A percentile compares a stretch with the other conserved stretches of the same genome.
phyloP scores from a whole-genome alignment of 345 rosid genomes.

The Syzygium grande region DNA sequence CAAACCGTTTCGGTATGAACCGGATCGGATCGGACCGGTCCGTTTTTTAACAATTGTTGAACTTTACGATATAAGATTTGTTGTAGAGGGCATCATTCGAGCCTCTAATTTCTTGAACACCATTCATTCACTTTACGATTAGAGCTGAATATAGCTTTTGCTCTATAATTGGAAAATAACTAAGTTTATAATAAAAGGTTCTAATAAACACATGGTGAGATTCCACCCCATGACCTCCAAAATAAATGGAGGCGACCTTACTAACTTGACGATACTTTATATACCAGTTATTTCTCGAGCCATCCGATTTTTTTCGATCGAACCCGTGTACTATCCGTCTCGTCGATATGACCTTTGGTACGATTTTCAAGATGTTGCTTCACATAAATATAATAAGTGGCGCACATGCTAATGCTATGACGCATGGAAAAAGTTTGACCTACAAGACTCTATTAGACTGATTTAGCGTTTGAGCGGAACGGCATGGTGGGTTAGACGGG shows the following conservation, averaged over 20 bases:
- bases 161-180: not conserved
- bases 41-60: not conserved
- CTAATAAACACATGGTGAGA: not conserved
- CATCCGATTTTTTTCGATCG: not conserved
- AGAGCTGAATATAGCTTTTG: not conserved
- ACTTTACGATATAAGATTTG: not conserved
- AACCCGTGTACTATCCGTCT: no score
- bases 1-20: not conserved
- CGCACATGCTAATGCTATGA: not conserved
- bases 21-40: accelerated
- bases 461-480: not conserved
- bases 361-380: not conserved
- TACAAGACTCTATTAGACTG: not conserved
- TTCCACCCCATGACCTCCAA: not conserved
- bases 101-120: not conserved
- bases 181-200: no score
- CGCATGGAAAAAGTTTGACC: not conserved
- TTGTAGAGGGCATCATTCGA: not conserved
- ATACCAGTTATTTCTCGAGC: not conserved
- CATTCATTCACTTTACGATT: not conserved
- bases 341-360: not conserved
- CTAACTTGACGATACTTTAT: not conserved
- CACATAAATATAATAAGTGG: not conserved
- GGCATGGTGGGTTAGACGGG: no score
- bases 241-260: not conserved